Evolutionary conservation across 2,329 filamentous ascomycete species (phyloP), one percentile per base, ranked within the genome.

Genomic region (Clonostachys chloroleuca): DNA sequence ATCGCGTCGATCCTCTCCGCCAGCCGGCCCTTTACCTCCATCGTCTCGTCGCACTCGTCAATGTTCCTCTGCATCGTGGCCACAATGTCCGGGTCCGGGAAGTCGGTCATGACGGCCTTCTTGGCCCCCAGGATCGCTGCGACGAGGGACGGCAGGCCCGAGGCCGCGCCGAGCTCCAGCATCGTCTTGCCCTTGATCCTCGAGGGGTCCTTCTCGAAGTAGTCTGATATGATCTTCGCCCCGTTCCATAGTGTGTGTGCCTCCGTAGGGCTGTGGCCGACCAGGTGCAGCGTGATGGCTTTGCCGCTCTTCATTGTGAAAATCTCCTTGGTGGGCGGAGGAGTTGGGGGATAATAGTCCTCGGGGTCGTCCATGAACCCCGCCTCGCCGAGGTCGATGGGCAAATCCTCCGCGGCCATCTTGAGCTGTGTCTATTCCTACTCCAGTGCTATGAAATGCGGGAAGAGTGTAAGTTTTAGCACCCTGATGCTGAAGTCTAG

Each of bases 191-290:
- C 76, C 13, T 68, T 59, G n/a, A 95, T 76, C 5, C 89, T 75
- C 9, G 65, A 58, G n/a, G 83, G 77, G 53, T 83, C 74, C 40
- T 79, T 70, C 67, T 96, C 89, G 49, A 96, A 82, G 67, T 91
- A 91, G 55, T 83, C 75, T 14, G 91, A 82, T 43, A 92, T 78
- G 37, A 89, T 82, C 52, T 88, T 86, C 50, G 86, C 86, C 51
- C 89, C 92, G 65, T 96, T 95, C 92, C 92, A 97, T 33, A 96
- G 78, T 54, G 88, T 79, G 66, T 96, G 89, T 14, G 89, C 92
- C 81, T 95, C 95, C 13, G 95, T 80, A 20, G 91, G 89, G 72
- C 88, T 92, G 66, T 89, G 84, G 50, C 92, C 92, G 41, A 96
- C 89, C 69, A 96, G 81, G 57, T 88, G 82, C 53, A 96, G 78